Conservation (phyloP, 192 early-diverging fungal genomes). For the Chytriomyces sp. region DNA sequence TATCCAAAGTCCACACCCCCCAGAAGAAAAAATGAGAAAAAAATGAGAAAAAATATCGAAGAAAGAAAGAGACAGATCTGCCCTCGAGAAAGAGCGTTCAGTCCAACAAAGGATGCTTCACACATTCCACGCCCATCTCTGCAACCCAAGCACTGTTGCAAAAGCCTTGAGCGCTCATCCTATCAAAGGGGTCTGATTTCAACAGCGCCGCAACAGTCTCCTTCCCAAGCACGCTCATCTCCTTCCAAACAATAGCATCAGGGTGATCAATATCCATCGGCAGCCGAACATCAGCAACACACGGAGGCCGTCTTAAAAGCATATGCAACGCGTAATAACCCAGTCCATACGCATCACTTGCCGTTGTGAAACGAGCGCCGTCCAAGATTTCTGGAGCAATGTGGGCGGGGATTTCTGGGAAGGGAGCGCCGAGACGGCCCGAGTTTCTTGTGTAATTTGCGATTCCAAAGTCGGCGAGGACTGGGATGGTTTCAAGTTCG, state of each 20-base stretch:
- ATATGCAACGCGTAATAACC: constrained; percentile 28
- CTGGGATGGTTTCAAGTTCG: constrained; percentile 30
- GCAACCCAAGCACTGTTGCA: constrained; percentile 10
- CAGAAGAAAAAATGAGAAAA: no score
- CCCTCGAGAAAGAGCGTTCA: no score
- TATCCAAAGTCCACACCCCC: no score
- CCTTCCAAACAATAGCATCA: neutral
- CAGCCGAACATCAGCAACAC: constrained; percentile 4
- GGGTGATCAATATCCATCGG: neutral
- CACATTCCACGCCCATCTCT: constrained; percentile 12
- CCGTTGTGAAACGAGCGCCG: constrained; percentile 23
- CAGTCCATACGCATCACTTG: constrained; percentile 29
- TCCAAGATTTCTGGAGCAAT: constrained; percentile 33
- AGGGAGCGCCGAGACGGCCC: constrained; percentile 19
- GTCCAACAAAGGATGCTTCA: constrained; percentile 5
- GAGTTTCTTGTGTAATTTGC: constrained; percentile 26
- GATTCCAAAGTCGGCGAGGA: constrained; percentile 38
- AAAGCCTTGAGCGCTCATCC: constrained; percentile 14
- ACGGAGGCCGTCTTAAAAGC: constrained; percentile 11
- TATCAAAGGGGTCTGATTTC: neutral
- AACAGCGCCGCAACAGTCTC: constrained; percentile 6
- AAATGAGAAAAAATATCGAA: no score
- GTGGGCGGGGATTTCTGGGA: constrained; percentile 32
- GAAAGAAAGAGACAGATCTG: no score
- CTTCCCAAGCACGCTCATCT: neutral